Conservation (phyloP, 2,329 filamentous ascomycete species). For the Trichoderma endophyticum region DNA sequence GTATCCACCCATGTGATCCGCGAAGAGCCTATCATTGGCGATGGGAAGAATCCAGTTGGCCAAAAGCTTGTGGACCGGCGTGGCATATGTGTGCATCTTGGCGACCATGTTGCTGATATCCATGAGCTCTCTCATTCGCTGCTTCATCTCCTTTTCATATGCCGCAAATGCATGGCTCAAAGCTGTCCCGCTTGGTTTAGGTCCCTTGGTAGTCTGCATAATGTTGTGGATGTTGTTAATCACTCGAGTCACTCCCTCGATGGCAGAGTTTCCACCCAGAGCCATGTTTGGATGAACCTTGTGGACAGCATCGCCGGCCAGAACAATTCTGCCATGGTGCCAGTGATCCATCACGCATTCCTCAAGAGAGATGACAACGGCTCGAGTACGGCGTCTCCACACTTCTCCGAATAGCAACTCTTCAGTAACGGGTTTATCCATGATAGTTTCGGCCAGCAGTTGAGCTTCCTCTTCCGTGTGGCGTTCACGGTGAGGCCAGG, state of each 20-base stretch:
- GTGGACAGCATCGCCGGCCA: slow-evolving; percentile 34
- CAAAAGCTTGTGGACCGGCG: background rate
- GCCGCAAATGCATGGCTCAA: background rate
- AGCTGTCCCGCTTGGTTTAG: background rate
- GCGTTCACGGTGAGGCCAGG: slow-evolving; percentile 25
- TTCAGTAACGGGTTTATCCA: slow-evolving; percentile 27
- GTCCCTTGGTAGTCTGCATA: background rate
- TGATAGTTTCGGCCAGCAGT: slow-evolving; percentile 26
- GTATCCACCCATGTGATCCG: background rate
- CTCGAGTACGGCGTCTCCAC: slow-evolving; percentile 25
- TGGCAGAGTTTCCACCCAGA: slow-evolving; percentile 31
- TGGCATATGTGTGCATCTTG: slow-evolving; percentile 3
- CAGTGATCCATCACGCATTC: slow-evolving; percentile 33
- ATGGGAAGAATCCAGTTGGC: background rate
- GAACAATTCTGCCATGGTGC: slow-evolving; percentile 31
- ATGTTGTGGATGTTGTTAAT: slow-evolving; percentile 23
- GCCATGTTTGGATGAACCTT: slow-evolving; percentile 31
- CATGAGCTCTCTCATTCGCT: background rate
- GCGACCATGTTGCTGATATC: background rate
- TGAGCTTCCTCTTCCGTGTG: slow-evolving; percentile 34
- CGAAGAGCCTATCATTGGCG: background rate
- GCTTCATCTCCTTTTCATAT: background rate
- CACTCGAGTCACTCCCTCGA: slow-evolving; percentile 27
- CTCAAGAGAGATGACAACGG: slow-evolving; percentile 29
- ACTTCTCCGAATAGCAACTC: slow-evolving; percentile 34